Percentiles rank a stretch among this genome's conserved stretches.
phyloP scores from a whole-genome alignment of 2,329 filamentous ascomycete genomes.

The Achaetomium macrosporum region DNA sequence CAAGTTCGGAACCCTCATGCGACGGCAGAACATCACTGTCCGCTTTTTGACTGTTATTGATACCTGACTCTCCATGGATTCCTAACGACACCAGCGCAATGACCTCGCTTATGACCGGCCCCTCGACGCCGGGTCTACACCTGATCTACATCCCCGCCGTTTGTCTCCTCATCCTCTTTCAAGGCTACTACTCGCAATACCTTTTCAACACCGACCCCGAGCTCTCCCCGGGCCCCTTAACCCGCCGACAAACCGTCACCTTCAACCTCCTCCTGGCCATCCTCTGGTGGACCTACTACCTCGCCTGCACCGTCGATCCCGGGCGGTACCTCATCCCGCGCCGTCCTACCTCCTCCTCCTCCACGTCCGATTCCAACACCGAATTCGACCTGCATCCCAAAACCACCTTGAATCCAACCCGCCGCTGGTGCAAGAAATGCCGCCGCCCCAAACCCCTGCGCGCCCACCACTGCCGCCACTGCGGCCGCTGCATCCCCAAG shows the following conservation, averaged over 20 bases:
- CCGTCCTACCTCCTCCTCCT: neutral
- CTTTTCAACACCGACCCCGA: slow-evolving; percentile 57
- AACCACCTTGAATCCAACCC: slow-evolving; percentile 1
- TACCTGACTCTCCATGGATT: slow-evolving; percentile 16
- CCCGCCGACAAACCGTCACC: slow-evolving; percentile 47
- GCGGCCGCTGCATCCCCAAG: slow-evolving; percentile 66
- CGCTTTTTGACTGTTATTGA: no score
- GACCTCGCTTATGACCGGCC: slow-evolving; percentile 27
- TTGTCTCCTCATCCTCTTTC: slow-evolving; percentile 59
- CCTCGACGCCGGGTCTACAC: slow-evolving; percentile 40
- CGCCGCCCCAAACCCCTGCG: slow-evolving; percentile 66
- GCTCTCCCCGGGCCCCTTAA: slow-evolving; percentile 56
- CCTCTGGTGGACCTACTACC: slow-evolving; percentile 65
- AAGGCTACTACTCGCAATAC: slow-evolving; percentile 66
- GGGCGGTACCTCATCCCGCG: slow-evolving; percentile 46
- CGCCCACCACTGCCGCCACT: slow-evolving; percentile 76
- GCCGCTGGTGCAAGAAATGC: slow-evolving; percentile 71
- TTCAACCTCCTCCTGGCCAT: slow-evolving; percentile 62
- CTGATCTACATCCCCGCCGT: slow-evolving; percentile 63
- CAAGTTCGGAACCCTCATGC: no score
- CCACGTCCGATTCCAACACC: slow-evolving; percentile 18
- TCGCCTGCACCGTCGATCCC: slow-evolving; percentile 51
- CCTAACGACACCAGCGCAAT: slow-evolving; percentile 16
- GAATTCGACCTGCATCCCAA: neutral
- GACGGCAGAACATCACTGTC: no score